Evolutionary conservation across 495 filamentous ascomycete genomes (phyloP).

Genomic region (Aspergillus cavernicola): DNA sequence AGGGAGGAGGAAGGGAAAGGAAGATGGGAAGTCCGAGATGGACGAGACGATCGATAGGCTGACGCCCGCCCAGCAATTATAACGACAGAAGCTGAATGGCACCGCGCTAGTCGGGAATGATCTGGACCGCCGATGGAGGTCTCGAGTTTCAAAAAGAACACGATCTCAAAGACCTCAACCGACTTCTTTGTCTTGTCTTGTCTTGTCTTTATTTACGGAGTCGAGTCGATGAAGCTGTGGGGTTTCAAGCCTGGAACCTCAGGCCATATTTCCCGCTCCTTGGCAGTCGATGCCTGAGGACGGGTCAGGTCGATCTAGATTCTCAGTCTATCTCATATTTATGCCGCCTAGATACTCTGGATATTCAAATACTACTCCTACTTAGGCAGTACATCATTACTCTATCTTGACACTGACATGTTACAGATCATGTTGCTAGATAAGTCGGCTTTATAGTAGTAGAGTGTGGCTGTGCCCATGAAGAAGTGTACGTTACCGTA

Average conservation of each 20-base stretch:
- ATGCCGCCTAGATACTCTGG: too few relatives aligned
- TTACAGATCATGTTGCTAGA: too few relatives aligned
- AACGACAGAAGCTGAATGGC: slow-evolving; percentile 5
- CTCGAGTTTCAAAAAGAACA: background rate
- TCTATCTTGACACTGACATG: too few relatives aligned
- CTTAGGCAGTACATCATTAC: too few relatives aligned
- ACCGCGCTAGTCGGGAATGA: slow-evolving; percentile 1
- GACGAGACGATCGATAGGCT: slow-evolving; percentile 11
- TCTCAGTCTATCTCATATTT: too few relatives aligned
- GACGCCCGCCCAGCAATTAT: slow-evolving; percentile 10
- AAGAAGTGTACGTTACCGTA: too few relatives aligned
- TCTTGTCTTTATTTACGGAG: slow-evolving; percentile 7
- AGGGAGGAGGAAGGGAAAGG: background rate
- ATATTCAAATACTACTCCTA: too few relatives aligned
- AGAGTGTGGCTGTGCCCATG: too few relatives aligned
- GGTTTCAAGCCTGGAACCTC: slow-evolving; percentile 1
- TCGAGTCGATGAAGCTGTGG: background rate
- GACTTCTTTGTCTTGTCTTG: too few relatives aligned
- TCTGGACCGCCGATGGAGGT: slow-evolving; percentile 3
- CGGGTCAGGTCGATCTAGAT: too few relatives aligned
- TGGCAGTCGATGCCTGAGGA: slow-evolving; percentile 3
- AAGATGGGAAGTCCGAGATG: background rate
- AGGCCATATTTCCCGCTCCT: slow-evolving; percentile 5
- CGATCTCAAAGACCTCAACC: background rate
- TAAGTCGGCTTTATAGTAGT: too few relatives aligned